These are phyloP conservation scores for Symbiotaphrina buchneri DNA, from an alignment of 495 filamentous ascomycete species.

Conservation along the genomic window DNA sequence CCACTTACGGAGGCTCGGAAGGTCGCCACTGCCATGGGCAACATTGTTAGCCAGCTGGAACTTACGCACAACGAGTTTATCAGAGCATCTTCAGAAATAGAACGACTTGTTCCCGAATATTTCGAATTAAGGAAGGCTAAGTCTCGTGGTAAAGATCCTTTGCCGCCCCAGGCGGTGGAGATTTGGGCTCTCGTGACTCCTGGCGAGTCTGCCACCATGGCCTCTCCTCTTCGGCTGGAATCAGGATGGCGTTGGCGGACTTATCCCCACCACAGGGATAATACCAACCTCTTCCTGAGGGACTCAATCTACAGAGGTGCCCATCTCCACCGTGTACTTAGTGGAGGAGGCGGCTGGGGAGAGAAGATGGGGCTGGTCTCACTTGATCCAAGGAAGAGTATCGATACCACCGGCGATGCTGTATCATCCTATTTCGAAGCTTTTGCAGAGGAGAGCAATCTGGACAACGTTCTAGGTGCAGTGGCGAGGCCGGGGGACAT, in stretches of 20 bases:
- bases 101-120: slow-evolving; percentile 35
- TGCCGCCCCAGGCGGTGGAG: slow-evolving; percentile 24
- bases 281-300: too few species aligned
- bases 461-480: neutral
- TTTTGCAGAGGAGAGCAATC: neutral
- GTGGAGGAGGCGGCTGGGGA: slow-evolving; percentile 84
- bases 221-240: neutral
- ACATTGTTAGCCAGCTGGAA: slow-evolving; percentile 52
- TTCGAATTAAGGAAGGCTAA: too few species aligned
- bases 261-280: neutral
- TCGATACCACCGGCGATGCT: slow-evolving; percentile 3
- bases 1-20: slow-evolving; percentile 39
- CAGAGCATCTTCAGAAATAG: slow-evolving; percentile 51
- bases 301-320: slow-evolving; percentile 14
- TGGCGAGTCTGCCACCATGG: slow-evolving; percentile 4
- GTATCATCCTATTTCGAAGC: neutral
- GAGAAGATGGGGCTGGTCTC: slow-evolving; percentile 65
- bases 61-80: slow-evolving; percentile 13
- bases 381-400: slow-evolving; percentile 44
- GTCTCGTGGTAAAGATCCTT: too few species aligned
- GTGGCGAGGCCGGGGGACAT: slow-evolving; percentile 3
- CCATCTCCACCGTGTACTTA: slow-evolving; percentile 25
- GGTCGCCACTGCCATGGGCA: slow-evolving; percentile 51
- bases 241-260: neutral
- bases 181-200: slow-evolving; percentile 62